Evolutionary conservation across 192 early-diverging fungal genomes (phyloP), one percentile per base, ranked within the genome.

Genomic region (Martensiomyces pterosporus): DNA sequence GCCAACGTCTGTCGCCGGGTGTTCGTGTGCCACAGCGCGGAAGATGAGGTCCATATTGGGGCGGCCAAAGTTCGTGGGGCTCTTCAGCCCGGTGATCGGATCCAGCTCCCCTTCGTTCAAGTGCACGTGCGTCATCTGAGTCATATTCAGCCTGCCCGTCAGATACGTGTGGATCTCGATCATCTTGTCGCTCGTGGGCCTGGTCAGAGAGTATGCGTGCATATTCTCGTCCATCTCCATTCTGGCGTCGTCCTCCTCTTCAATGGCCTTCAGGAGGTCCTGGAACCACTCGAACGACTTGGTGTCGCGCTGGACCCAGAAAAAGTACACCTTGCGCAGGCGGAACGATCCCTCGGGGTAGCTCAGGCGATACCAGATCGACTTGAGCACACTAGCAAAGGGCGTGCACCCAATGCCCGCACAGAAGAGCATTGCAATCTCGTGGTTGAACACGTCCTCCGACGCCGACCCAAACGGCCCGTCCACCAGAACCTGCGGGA

Each of bases 221-320:
- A 35, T 34, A 2, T 56, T 39, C n/a, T 45, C 24, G 55, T 47
- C 16, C 22, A 41, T 32, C 23, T 55, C 43, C 48, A 71, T 59
- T 3, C 67, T 60, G 24, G 60, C 61, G 18, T 72, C 68, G 56
- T 89, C 85, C 55, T 88, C 86, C 39, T 89, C 84, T 51, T 91
- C 89, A 23, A 91, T 79, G 10, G 86, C 88, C 55, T 78, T 71
- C 43, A 92, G 80, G 41, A 92, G 64, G 51, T 89, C 87, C 66
- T 85, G 83, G 75, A 92, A 92, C 87, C 89, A 90, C 60, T 92
- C 90, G 43, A 92, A 91, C 12, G 84, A 83, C 47, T 85, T 81
- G 48, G 83, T 85, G 64, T 91, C 89, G 17, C 90, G 79, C 62
- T 85, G 87, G 27, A 85, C 75, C 90, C 90, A 92, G 67, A 90